phyloP scores from a whole-genome alignment of 148 eudicot genomes.

The Silene conica region DNA sequence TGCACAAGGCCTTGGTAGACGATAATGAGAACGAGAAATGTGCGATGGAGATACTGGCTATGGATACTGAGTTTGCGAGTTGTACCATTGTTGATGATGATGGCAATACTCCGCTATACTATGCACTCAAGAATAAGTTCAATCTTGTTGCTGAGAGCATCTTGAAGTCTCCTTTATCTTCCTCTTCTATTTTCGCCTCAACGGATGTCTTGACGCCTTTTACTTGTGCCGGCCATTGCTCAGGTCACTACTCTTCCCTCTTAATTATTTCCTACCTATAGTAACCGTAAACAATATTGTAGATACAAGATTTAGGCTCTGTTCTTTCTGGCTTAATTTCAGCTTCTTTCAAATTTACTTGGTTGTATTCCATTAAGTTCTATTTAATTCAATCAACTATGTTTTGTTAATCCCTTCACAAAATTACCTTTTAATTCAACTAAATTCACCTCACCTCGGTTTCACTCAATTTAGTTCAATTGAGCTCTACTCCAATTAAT shows the following conservation, averaged over 20 bases:
- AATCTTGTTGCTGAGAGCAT: neutral
- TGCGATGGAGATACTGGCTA: neutral
- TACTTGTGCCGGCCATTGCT: neutral
- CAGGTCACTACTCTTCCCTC: neutral
- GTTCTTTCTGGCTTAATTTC: too few species aligned
- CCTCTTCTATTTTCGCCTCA: neutral
- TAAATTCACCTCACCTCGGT: too few species aligned
- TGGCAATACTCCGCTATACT: slow-evolving; percentile 5
- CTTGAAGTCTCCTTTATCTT: neutral
- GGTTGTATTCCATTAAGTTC: too few species aligned
- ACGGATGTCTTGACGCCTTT: slow-evolving; percentile 1
- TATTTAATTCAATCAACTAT: too few species aligned
- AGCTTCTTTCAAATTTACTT: too few species aligned
- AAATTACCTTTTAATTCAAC: too few species aligned
- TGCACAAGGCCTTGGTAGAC: neutral
- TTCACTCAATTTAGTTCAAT: too few species aligned
- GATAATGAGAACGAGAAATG: neutral
- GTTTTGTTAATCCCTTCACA: too few species aligned
- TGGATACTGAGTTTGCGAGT: neutral
- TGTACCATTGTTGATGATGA: neutral
- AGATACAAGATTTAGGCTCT: too few species aligned
- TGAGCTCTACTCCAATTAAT: too few species aligned
- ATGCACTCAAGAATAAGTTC: slow-evolving; percentile 2
- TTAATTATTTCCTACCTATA: too few species aligned
- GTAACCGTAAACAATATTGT: too few species aligned